Evolutionary conservation across 1,284 basidiomycete genomes (phyloP), one percentile per base, ranked within the genome.

Genomic region (Vanrija humicola): DNA sequence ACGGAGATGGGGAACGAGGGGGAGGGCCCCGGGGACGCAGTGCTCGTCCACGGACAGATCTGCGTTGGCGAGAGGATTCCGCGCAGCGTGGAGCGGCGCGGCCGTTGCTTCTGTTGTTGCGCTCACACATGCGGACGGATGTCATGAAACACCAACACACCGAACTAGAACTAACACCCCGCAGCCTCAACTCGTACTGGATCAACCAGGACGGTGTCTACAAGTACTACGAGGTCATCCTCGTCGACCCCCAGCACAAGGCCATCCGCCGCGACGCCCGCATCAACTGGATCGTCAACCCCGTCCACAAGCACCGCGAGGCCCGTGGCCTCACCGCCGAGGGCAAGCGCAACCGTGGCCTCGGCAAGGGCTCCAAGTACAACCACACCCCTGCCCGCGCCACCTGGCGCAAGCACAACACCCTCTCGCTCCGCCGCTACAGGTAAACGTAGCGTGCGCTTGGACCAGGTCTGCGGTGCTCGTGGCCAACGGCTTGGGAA

Each of bases 151-250:
- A 19, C 19, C 14, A n/a, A n/a, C 8, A 43, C 34, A 12, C 34
- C 34, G 34, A 34, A 34, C 34, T 5, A 34, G 6, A 6, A n/a
- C 26, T 34, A 15, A 34, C 34, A 34, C 34, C 34, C 14, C 34
- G 12, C 28, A 57, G 55, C 58, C 79, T 94, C 70, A 94, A 97
- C 84, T 98, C 94, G 56, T 99, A 99, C 86, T 98, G 95, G 95
- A 82, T 99, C 77, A 98, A 98, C 82, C 91, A 97, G 81, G 94
- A 98, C 77, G 94, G 94, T 81, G 90, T 98, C 43, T 97, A 97
- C 87, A 97, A 97, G 79, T 98, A 96, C 83, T 98, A 87, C 81
- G 95, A 98, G 79, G 92, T 99, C 70, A 98, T 99, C 76, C 86
- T 95, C 66, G 93, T 99, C 58, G 95, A 99, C 72, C 77, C 79